Evolutionary conservation across 495 filamentous ascomycete species (phyloP), one percentile per base, ranked within the genome.

Genomic region (Penicillium ucsense): DNA sequence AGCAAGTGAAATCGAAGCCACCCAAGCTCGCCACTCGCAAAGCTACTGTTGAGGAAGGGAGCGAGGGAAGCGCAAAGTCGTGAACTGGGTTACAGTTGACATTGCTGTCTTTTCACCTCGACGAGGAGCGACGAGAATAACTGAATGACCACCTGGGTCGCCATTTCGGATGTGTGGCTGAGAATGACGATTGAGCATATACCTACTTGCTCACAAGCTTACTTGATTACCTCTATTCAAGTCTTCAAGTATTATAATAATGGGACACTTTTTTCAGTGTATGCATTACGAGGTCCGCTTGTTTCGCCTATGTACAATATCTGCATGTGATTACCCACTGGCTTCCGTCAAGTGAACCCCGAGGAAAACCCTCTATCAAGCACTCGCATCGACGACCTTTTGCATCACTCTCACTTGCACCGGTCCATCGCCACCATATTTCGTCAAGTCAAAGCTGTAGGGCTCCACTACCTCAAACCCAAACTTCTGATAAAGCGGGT

Each of bases 131-230:
- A 53, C 29, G 35, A 48, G 20, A 49, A 51, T 39, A 50, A 34
- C 20, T 20, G 8, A 38, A 46, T 11, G 49, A 33, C 32, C 41
- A 20, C 1, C 20, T 20, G 20, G 20, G 1, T 20, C 20, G 20
- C 20, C 20, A 20, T 20, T 20, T 20, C 20, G 20, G 20, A 20
- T 20, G 20, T 20, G 20, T 20, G 20, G 20, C 20, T 20, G 20
- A 20, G 20, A 20, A 20, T 20, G 20, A 20, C 20, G 20, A 20
- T 20, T 20, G 20, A 20, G 20, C 20, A 20, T 20, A 20, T 20
- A 20, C n/a, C n/a, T n/a, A n/a, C 48, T 36, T 76, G 8, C 68
- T 80, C 48, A 77, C 74, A 74, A 80, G 76, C 4, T 60, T 60
- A 4, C 48, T 75, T 34, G 75, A 79, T 50, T 60, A 75, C 20